Evolutionary conservation across 345 rosid genomes (phyloP).

Genomic region (Populus nigra): DNA sequence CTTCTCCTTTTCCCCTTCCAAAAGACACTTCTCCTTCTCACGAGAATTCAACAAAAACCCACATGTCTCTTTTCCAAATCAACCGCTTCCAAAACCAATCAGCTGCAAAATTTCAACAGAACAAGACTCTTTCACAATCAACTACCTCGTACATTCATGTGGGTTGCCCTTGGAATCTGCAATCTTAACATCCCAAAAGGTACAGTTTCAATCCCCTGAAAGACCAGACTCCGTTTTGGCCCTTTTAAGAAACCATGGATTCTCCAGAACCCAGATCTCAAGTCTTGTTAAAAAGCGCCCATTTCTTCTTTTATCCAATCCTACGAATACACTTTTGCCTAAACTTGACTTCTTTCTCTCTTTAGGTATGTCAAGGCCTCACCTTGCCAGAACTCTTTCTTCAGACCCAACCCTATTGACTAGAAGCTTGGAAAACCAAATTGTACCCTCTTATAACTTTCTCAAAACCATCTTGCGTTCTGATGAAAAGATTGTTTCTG

Average conservation of each 20-base stretch:
- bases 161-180: conserved; percentile 20
- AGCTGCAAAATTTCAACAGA: not conserved
- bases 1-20: not conserved
- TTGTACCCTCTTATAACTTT: conserved; percentile 15
- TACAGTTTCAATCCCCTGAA: conserved; percentile 2
- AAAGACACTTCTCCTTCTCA: not conserved
- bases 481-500: conserved; percentile 24
- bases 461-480: conserved; percentile 16
- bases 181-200: not conserved
- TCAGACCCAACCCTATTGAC: conserved; percentile 17
- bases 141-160: conserved; percentile 14
- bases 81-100: not conserved
- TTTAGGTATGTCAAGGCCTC: conserved; percentile 14
- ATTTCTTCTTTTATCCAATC: conserved; percentile 12
- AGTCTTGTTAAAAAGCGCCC: conserved; percentile 17
- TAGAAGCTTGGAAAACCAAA: conserved; percentile 20
- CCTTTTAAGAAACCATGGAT: conserved; percentile 13
- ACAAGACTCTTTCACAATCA: conserved; percentile 3
- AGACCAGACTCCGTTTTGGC: conserved; percentile 17
- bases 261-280: conserved; percentile 20
- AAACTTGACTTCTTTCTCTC: conserved; percentile 23
- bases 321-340: conserved; percentile 15
- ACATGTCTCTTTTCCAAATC: not conserved
- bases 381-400: conserved; percentile 13
- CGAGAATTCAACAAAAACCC: not conserved